Conservation (phyloP, 495 filamentous ascomycete genomes). For the Neurospora sp. region DNA sequence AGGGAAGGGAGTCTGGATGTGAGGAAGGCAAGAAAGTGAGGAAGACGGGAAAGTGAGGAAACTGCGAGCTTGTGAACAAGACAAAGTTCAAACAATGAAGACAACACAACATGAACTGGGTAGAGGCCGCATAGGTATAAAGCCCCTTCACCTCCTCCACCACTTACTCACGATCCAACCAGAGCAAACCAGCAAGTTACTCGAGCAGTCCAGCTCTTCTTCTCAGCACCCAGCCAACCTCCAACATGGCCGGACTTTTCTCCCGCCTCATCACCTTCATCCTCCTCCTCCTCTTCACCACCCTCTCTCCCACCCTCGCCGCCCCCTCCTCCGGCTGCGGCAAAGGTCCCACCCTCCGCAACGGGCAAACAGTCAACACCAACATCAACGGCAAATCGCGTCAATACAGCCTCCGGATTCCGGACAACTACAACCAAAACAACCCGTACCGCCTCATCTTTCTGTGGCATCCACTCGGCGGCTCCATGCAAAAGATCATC, state of each 20-base stretch:
- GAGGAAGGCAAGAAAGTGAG: not conserved
- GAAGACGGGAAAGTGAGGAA: too few relatives aligned
- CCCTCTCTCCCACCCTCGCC: not conserved
- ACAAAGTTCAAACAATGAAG: not conserved
- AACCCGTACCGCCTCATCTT: slow-evolving; percentile 34
- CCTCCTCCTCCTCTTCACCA: not conserved
- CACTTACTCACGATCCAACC: not conserved
- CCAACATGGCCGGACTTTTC: not conserved
- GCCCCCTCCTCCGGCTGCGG: slow-evolving; percentile 31
- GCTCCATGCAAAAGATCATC: slow-evolving; percentile 28
- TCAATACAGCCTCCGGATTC: slow-evolving; percentile 30
- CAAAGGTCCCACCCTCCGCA: slow-evolving; percentile 24
- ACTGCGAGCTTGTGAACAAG: not conserved
- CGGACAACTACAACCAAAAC: slow-evolving; percentile 32
- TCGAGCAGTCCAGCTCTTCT: not conserved
- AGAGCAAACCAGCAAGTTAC: not conserved
- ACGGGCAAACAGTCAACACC: slow-evolving; percentile 21
- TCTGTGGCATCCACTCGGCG: slow-evolving; percentile 31
- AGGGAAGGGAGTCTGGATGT: not conserved
- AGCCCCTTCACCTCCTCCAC: not conserved
- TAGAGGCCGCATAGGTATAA: not conserved
- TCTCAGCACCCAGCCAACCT: not conserved
- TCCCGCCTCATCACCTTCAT: not conserved
- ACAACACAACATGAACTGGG: not conserved
- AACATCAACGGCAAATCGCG: slow-evolving; percentile 18